A percentile compares a stretch with the other conserved stretches of the same genome.
Evolutionary conservation across 306 rosid species (phyloP).

Genomic region (Cucurbita argyrosperma): DNA sequence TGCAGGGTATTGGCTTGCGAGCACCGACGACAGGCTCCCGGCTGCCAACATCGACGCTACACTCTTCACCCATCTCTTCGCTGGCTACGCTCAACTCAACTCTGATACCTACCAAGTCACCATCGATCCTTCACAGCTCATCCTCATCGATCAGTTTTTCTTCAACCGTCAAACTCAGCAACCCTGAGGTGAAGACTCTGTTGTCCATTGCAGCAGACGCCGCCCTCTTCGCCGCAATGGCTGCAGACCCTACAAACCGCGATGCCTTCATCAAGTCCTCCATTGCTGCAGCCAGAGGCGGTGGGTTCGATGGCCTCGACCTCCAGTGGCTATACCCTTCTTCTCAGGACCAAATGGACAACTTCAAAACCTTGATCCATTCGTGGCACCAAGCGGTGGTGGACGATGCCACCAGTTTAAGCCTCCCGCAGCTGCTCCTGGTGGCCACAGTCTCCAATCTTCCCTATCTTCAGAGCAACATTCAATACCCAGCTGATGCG

Average conservation of each 20-base stretch:
- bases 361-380: not conserved
- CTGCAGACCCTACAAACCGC: not conserved
- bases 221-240: not conserved
- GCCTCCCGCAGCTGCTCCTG: not conserved
- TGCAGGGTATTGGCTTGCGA: not conserved
- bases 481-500: not conserved
- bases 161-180: not conserved
- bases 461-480: not conserved
- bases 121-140: not conserved
- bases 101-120: not conserved
- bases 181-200: not conserved
- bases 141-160: not conserved
- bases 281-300: not conserved
- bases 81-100: not conserved
- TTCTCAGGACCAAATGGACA: not conserved
- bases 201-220: not conserved
- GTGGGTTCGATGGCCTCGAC: not conserved
- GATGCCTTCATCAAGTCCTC: not conserved
- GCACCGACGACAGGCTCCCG: not conserved
- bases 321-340: not conserved
- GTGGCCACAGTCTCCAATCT: not conserved
- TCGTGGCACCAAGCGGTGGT: not conserved
- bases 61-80: not conserved
- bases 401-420: not conserved
- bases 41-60: not conserved